A percentile compares a stretch with the other conserved stretches of the same genome.
Evolutionary conservation across 768 basidiomycete genomes (phyloP).

Genomic region (Russula sp.): DNA sequence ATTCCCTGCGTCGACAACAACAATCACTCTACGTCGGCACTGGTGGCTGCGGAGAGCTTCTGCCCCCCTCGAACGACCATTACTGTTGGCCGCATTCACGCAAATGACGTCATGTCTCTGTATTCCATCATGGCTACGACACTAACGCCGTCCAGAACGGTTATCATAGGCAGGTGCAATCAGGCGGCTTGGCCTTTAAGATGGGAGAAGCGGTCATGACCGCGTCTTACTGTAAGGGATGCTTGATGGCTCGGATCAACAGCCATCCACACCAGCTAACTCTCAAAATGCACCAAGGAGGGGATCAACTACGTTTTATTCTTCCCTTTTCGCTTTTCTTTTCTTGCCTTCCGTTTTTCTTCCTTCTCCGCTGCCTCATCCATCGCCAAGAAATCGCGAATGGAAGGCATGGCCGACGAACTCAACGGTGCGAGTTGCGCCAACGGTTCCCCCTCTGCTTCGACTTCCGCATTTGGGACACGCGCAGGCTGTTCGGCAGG

Average conservation of each 20-base stretch:
- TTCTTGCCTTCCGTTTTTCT: conserved; percentile 64
- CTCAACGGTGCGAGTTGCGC: conserved; percentile 64
- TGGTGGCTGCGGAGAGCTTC: no score
- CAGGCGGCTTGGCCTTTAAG: not conserved
- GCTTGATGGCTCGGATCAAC: not conserved
- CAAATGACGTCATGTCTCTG: no score
- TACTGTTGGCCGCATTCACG: no score
- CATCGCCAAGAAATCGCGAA: conserved; percentile 73
- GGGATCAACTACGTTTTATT: conserved; percentile 28
- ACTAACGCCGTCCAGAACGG: not conserved
- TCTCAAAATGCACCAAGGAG: not conserved
- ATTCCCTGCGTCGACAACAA: no score
- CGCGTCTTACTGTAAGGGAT: not conserved
- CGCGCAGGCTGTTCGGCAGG: conserved; percentile 12
- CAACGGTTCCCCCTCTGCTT: conserved; percentile 37
- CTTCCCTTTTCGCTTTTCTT: conserved; percentile 61
- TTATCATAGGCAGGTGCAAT: not conserved
- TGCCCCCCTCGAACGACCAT: no score
- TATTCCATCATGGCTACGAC: no score
- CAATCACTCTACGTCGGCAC: no score
- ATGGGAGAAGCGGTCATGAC: not conserved
- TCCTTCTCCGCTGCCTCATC: conserved; percentile 58
- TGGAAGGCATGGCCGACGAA: conserved; percentile 77
- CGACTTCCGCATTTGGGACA: conserved; percentile 36
- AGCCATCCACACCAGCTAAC: not conserved